Base-by-base conservation (phyloP, 2,329 filamentous ascomycete species). In the Epichloe sp. region DNA sequence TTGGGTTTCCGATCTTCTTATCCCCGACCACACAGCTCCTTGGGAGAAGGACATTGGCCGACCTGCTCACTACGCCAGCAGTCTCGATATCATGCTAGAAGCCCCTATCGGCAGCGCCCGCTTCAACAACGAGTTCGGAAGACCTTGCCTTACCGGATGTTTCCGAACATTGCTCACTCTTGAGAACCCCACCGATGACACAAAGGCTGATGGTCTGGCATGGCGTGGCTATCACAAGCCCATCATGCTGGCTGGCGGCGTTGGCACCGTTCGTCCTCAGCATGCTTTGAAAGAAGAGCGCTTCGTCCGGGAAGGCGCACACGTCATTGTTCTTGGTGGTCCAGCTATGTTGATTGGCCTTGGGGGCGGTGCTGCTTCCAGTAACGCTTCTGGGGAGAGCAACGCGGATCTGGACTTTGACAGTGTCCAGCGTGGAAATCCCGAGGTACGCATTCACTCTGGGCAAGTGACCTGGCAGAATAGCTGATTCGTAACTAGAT, bases 331-430 rank as follows among this genome's bases (percentile, higher is more conserved):
- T 21, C 82, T 98, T 17, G 93, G 93, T 61, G 93, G 93, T 0
- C 93, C 93, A 38, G 91, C 91, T 11, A 98, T 98, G 93, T 76
- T 98, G 37, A 97, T 98, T 62, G 93, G 93, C 40, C 82, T 98
- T 49, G 93, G 93, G 93, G 93, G 93, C 54, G 93, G 93, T 62
- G 93, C 93, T 49, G 93, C 93, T 8, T 97, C 91, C 2, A 95
- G 87, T 71, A 86, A 89, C 54, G 82, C 88, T 38, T 93, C 88
- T 17, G 87, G 86, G 46, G 88, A 96, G 71, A 85, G 85, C 35
- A 93, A 86, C 45, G 88, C 90, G 0, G 90, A 96, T 58, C 76
- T 98, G 2, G 93, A 98, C 66, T 98, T 97, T 68, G 88, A 91
- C 60, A 96, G 89, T 71, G 93, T 98, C 35, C 93, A 98, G 71